Percentiles rank a stretch among this genome's conserved stretches.
phyloP scores from a whole-genome alignment of 2,329 filamentous ascomycete genomes.

The Ophiostoma tasmaniense region DNA sequence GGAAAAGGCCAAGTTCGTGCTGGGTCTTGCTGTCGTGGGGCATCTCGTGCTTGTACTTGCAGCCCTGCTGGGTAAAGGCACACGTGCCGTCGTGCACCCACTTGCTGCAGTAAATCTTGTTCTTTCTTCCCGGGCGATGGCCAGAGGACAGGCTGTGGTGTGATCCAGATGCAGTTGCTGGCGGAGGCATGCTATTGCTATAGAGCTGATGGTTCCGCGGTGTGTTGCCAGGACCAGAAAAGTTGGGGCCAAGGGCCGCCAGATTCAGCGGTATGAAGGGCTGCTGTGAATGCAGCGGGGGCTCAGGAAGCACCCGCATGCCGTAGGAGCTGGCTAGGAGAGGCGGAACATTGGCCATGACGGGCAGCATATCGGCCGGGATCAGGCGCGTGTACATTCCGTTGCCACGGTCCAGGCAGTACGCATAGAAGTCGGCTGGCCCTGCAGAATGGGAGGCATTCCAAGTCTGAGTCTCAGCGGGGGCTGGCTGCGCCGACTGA shows the following conservation, averaged over 20 bases:
- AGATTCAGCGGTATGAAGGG: not conserved
- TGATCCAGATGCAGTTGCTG: not conserved
- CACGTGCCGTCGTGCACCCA: conserved; percentile 84
- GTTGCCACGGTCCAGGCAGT: conserved; percentile 46
- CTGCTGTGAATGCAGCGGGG: not conserved
- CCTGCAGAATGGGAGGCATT: not conserved
- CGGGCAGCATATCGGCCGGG: conserved; percentile 45
- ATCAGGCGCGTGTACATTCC: conserved; percentile 47
- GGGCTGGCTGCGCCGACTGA: not conserved
- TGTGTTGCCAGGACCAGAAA: not conserved
- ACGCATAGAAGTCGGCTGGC: conserved; percentile 31
- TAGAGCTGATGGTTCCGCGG: not conserved
- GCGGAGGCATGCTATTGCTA: not conserved
- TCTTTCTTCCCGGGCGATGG: conserved; percentile 31
- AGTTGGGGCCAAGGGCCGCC: not conserved
- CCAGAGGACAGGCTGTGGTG: not conserved
- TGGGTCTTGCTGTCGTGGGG: conserved; percentile 60
- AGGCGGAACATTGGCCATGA: conserved; percentile 36
- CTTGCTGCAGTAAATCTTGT: conserved; percentile 76
- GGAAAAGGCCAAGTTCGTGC: conserved; percentile 60
- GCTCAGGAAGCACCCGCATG: conserved; percentile 38
- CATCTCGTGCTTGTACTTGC: conserved; percentile 88
- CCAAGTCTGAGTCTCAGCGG: not conserved
- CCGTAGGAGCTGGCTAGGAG: conserved; percentile 32
- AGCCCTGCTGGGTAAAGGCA: conserved; percentile 77